Percentiles rank a stretch among this genome's conserved stretches.
Evolutionary conservation across 371 early-diverging fungal species (phyloP).

Genomic region (Mortierella sp.): DNA sequence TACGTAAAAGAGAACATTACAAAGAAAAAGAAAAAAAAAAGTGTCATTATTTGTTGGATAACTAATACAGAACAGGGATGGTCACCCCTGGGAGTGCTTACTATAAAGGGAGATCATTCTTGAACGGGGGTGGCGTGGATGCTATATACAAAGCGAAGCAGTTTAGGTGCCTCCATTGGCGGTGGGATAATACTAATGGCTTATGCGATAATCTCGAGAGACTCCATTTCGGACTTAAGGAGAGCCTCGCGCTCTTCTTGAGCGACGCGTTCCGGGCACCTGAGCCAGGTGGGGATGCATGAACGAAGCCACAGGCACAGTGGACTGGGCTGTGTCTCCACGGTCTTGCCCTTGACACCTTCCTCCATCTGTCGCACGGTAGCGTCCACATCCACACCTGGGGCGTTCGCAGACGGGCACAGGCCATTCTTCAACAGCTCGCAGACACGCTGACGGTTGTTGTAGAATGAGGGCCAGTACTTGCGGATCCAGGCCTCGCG

Average conservation of each 20-base stretch:
- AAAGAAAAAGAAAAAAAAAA: no score
- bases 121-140: no score
- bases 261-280: constrained; percentile 27
- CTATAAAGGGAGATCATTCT: no score
- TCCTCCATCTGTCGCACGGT: constrained; percentile 47
- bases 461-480: constrained; percentile 48
- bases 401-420: constrained; percentile 5
- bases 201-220: constrained; percentile 13
- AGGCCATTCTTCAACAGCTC: constrained; percentile 31
- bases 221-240: not conserved
- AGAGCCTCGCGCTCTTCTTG: constrained; percentile 21
- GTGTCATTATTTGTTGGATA: no score
- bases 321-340: constrained; percentile 8
- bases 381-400: constrained; percentile 20
- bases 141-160: no score
- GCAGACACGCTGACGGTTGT: constrained; percentile 46
- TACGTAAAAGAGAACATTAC: no score
- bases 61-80: no score
- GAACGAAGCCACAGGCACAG: constrained; percentile 24
- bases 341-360: constrained; percentile 37
- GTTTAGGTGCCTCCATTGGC: no score
- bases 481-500: constrained; percentile 45
- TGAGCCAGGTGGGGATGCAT: constrained; percentile 26
- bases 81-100: no score
- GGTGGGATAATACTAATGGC: not conserved